Conservation (phyloP, 192 early-diverging fungal genomes). For the Linnemannia zychae region DNA sequence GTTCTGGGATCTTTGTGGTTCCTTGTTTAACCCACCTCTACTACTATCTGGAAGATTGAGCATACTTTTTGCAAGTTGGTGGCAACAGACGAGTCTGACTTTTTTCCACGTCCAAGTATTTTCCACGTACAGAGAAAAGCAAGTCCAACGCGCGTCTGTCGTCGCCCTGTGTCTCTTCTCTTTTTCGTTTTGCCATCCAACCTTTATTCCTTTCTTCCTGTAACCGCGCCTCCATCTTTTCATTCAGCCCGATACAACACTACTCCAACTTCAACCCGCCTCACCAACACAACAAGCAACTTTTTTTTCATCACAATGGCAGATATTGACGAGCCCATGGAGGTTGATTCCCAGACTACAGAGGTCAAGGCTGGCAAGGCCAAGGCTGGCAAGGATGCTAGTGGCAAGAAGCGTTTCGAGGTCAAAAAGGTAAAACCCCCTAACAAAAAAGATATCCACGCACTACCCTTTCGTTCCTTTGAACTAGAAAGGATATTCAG, state of each 20-base stretch:
- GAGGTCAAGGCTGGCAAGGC: constrained; percentile 72
- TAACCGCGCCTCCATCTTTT: neutral
- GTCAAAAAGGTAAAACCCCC: constrained; percentile 84
- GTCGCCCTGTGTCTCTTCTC: neutral
- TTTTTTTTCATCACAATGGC: constrained; percentile 19
- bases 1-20: neutral
- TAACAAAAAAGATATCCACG: neutral
- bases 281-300: neutral
- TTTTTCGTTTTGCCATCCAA: neutral
- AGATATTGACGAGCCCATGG: constrained; percentile 54
- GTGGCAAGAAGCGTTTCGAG: constrained; percentile 84
- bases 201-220: neutral
- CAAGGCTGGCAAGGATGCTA: constrained; percentile 55
- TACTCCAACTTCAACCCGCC: neutral
- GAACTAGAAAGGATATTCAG: neutral
- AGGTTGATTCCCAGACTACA: constrained; percentile 43
- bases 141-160: neutral
- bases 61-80: neutral
- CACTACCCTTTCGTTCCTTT: neutral
- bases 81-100: neutral
- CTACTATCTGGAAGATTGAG: neutral
- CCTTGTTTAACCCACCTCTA: neutral
- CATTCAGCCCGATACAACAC: neutral
- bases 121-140: neutral
- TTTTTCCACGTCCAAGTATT: neutral